Base-by-base conservation (phyloP, 768 basidiomycete species). In the Mrakia gelida region DNA sequence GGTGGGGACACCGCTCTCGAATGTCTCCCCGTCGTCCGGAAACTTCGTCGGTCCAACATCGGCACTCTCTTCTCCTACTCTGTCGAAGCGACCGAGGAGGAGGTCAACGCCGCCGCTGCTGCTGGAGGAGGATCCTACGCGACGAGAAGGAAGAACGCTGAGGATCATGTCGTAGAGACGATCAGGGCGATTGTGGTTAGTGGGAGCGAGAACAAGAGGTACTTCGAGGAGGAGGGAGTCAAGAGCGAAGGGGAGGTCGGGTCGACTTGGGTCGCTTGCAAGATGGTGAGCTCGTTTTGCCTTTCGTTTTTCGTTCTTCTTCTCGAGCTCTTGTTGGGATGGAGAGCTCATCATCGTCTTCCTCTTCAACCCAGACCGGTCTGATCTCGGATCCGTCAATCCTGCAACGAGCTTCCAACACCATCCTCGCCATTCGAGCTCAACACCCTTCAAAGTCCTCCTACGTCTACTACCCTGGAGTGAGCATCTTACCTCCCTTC, bases 1-100 rank as follows among this genome's bases (percentile, higher is more conserved):
- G 94, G 94, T 0, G 94, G 92, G 4, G 94, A 95, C 78, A 91
- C 91, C 0, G 92, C 91, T 0, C 87, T 88, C 54, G 90, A 88
- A 26, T 88, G 91, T 10, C 80, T 92, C 7, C 90, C 92, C 1
- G 82, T 92, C 0, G 87, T 97, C 59, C 85, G 86, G 59, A 81
- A 84, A 18, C 86, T 95, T 34, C 88, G 94, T 26, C 83, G 84
- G 15, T 88, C 88, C 79, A 91, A 92, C 81, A 91, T 90, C 79
- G 95, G 93, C 3, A 86, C 88, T 13, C 84, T 97, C 18, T 89
- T 97, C 80, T 90, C 88, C 30, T 96, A 97, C 85, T 92, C 90
- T 71, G 93, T 93, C 38, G 93, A 95, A 84, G 93, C 92, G 34
- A 68, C 74, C 16, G 90, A 93, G 80, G 88, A 90, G 81, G 84